Evolutionary conservation across 2,329 filamentous ascomycete genomes (phyloP).

Genomic region (Graphilbum fragrans): DNA sequence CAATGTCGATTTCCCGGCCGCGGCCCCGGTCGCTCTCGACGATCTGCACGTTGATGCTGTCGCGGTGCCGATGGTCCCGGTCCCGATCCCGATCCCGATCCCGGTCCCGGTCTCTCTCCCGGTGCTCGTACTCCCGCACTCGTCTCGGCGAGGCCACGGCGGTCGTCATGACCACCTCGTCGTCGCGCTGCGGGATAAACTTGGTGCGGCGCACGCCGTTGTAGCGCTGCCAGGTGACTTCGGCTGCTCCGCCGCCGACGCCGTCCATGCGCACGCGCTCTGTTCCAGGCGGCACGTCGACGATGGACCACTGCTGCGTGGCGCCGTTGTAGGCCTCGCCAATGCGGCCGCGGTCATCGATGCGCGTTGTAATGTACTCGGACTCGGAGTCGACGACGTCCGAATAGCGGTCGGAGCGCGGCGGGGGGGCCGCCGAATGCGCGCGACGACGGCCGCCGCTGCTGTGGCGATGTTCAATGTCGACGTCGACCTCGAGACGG

Average conservation of each 20-base stretch:
- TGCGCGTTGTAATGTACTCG: constrained; percentile 43
- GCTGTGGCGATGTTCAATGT: constrained; percentile 22
- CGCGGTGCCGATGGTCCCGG: constrained; percentile 17
- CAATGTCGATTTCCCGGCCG: constrained; percentile 38
- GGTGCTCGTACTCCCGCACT: constrained; percentile 1
- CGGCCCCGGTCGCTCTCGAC: constrained; percentile 27
- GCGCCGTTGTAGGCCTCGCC: constrained; percentile 65
- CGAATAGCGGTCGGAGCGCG: constrained; percentile 15
- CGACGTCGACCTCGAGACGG: constrained; percentile 31
- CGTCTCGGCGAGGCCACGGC: constrained; percentile 16
- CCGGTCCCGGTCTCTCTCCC: constrained; percentile 12
- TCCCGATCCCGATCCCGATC: constrained; percentile 20
- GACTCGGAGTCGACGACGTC: constrained; percentile 50
- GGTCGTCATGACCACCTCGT: constrained; percentile 15
- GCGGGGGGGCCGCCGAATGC: constrained; percentile 30
- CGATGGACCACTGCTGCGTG: constrained; percentile 66
- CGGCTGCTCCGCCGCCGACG: constrained; percentile 59
- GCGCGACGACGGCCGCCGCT: constrained; percentile 4
- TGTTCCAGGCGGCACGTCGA: constrained; percentile 76
- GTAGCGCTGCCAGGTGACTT: constrained; percentile 69
- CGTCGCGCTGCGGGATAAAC: constrained; percentile 58
- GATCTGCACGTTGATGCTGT: constrained; percentile 31
- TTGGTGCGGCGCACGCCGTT: constrained; percentile 64
- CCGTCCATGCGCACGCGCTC: constrained; percentile 76
- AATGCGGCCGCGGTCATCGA: constrained; percentile 49